Conservation (phyloP, 805 yeast species). For the Candida alai region DNA sequence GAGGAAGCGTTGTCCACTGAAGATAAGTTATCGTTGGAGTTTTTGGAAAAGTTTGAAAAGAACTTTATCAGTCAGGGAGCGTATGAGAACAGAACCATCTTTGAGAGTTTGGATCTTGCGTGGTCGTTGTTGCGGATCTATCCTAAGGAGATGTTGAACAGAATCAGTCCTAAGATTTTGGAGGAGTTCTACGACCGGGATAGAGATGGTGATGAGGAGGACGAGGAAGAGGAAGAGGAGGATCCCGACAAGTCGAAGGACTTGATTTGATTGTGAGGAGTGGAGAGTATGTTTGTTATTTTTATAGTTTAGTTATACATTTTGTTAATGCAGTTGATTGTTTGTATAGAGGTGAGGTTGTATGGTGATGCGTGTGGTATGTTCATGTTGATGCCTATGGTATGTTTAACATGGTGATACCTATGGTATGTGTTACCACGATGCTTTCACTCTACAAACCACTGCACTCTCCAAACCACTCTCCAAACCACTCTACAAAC, state of each 20-base stretch:
- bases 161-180: constrained; percentile 96
- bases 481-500: no score
- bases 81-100: constrained; percentile 90
- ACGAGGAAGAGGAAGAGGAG: constrained; percentile 38
- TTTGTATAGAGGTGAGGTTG: no score
- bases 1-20: constrained; percentile 98
- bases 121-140: constrained; percentile 97
- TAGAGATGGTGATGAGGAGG: constrained; percentile 60
- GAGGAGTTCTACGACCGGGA: constrained; percentile 93
- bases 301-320: no score
- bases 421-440: no score
- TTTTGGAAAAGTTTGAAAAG: constrained; percentile 96
- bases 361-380: no score
- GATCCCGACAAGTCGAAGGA: constrained; percentile 14
- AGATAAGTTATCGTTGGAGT: constrained; percentile 95
- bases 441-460: no score
- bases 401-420: no score
- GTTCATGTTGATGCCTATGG: no score
- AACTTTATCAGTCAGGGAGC: constrained; percentile 95
- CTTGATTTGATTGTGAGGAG: no score
- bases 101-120: constrained; percentile 95
- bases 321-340: no score
- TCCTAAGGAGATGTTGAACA: constrained; percentile 97
- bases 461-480: no score
- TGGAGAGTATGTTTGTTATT: no score